Percentiles rank a stretch among this genome's conserved stretches.
These are phyloP conservation scores for Clathrospora elynae DNA, from an alignment of 2,329 filamentous ascomycete species.

Conservation along the genomic window DNA sequence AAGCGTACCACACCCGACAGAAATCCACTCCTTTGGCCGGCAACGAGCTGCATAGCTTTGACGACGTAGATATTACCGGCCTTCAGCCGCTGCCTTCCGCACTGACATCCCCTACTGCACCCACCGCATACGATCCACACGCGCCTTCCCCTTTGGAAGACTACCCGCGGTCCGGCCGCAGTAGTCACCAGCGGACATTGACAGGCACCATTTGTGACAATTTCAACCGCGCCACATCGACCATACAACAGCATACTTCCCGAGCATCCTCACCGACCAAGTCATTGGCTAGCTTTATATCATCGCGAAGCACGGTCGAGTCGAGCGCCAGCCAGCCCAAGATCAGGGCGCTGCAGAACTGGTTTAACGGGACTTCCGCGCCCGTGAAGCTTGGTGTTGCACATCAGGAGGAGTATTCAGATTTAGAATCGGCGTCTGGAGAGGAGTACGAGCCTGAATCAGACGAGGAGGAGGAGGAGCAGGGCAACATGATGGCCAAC, in stretches of 20 bases:
- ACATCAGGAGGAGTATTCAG: conserved; percentile 36
- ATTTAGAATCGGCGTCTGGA: conserved; percentile 35
- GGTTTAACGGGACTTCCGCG: conserved; percentile 60
- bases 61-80: conserved; percentile 42
- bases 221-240: conserved; percentile 45
- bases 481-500: conserved; percentile 39
- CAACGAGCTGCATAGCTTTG: conserved; percentile 32
- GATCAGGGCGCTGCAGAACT: conserved; percentile 51
- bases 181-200: conserved; percentile 41
- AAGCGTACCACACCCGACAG: conserved; percentile 30
- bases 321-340: conserved; percentile 42
- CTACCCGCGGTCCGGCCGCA: conserved; percentile 26
- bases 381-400: conserved; percentile 54
- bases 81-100: conserved; percentile 43
- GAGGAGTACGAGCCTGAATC: conserved; percentile 33
- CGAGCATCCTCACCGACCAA: conserved; percentile 47
- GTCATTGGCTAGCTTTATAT: conserved; percentile 48
- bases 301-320: conserved; percentile 39
- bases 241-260: conserved; percentile 48
- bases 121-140: conserved; percentile 45
- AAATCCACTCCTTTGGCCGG: conserved; percentile 26
- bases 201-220: conserved; percentile 48
- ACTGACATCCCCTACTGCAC: conserved; percentile 32
- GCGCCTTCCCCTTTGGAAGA: conserved; percentile 36
- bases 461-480: conserved; percentile 30